Evolutionary conservation across 768 basidiomycete species (phyloP), one percentile per base, ranked within the genome.

Genomic region (Calocybe cyanea): DNA sequence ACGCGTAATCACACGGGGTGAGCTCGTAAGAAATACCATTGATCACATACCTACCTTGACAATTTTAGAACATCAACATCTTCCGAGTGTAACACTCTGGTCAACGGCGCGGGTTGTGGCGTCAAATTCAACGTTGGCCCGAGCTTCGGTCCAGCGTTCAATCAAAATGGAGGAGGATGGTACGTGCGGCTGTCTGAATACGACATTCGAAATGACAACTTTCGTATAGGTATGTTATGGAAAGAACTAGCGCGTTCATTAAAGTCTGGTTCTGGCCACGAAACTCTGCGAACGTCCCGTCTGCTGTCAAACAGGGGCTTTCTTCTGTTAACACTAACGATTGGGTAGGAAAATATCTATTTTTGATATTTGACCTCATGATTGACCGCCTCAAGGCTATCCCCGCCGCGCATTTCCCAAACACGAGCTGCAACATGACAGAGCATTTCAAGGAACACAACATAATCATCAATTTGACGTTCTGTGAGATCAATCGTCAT

Each of bases 231-330:
- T 84, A 76, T 57, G 85, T 79, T 0, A 67, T 83, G 38, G 83
- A 85, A 58, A 75, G 84, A 31, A 77, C 79, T 0, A 53, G 61
- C n/a, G 54, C 53, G 11, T 76, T 69, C 56, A 80, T 88, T 50
- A 80, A 79, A 42, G 69, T 87, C 25, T 89, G 81, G 78, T 87
- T 85, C 68, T 91, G 85, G 85, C 60, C 77, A 0, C 70, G 85
- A 23, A 72, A 72, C 52, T 71, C 62, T 38, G 61, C 56, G 1
- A 58, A 52, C 20, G 72, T 79, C 18, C 83, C 81, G 1, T 39
- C 55, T 5, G 79, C 80, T 18, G 69, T 83, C 10, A 62, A 42
- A 38, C 58, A 62, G 13, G 78, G 75, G 1, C 60, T 50, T 8
- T 51, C 55, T 0, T 58, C 56, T 18, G 67, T 79, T 19, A 64